phyloP scores from a whole-genome alignment of 345 rosid species.

The Populus nigra region DNA sequence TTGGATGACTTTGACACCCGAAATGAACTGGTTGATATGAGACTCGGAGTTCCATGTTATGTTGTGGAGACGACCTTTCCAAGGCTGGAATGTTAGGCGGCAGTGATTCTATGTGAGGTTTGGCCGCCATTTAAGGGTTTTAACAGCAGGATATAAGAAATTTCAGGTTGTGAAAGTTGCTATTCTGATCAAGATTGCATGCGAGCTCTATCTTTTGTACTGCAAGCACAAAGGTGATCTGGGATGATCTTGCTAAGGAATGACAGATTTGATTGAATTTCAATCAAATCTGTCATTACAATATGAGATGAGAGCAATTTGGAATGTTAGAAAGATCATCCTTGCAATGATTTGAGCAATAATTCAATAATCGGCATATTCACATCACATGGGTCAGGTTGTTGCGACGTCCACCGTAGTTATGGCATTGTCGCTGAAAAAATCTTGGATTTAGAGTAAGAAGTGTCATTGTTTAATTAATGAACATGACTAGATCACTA shows the following conservation, averaged over 20 bases:
- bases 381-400: background rate
- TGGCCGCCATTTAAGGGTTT: background rate
- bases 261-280: background rate
- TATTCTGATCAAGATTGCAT: background rate
- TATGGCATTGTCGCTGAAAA: conserved; percentile 1
- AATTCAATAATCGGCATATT: background rate
- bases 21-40: no score
- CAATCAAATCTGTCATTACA: background rate
- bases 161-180: background rate
- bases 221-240: background rate
- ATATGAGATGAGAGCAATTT: background rate
- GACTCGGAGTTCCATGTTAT: no score
- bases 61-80: background rate
- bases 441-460: background rate
- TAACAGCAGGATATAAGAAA: background rate
- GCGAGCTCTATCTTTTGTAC: no score
- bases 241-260: background rate
- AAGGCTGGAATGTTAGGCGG: background rate
- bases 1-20: no score
- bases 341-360: background rate
- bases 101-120: background rate
- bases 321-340: background rate
- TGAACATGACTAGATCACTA: background rate
- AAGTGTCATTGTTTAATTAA: background rate
- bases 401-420: background rate